phyloP scores from a whole-genome alignment of 2,329 filamentous ascomycete genomes.

The Chaetomiaceae sp. region DNA sequence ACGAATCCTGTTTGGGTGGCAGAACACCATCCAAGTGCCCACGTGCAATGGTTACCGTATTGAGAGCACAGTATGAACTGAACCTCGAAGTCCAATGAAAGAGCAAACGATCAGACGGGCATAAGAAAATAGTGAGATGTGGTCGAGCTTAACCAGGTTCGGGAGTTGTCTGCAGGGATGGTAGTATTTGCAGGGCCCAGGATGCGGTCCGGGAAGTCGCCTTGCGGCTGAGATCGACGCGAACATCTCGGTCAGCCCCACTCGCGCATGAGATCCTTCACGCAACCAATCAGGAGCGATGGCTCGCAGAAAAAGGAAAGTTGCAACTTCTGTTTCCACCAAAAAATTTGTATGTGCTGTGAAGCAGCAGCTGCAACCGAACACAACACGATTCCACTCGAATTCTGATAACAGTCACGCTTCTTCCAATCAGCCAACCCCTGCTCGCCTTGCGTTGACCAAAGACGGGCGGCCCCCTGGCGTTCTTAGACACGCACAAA shows the following conservation, averaged over 20 bases:
- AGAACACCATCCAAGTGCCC: not conserved
- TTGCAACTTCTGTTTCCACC: not conserved
- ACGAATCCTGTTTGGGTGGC: not conserved
- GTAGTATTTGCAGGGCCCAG: not conserved
- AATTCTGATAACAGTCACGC: no score
- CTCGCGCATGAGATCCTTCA: slow-evolving; percentile 8
- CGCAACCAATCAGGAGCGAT: slow-evolving; percentile 4
- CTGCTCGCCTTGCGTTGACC: not conserved
- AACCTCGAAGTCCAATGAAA: not conserved
- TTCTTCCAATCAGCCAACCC: no score
- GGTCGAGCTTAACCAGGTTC: not conserved
- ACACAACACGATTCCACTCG: not conserved
- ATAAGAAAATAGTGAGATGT: no score
- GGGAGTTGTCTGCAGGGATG: not conserved
- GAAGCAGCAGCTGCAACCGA: not conserved
- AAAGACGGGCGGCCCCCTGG: not conserved
- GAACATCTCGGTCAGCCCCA: not conserved
- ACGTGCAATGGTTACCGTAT: not conserved
- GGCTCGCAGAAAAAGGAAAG: slow-evolving; percentile 7
- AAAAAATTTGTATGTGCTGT: not conserved
- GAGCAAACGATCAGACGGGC: no score
- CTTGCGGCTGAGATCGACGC: slow-evolving; percentile 10
- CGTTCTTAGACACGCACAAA: not conserved
- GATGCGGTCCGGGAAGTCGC: not conserved
- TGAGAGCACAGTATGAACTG: not conserved